Evolutionary conservation across 192 early-diverging fungal species (phyloP).

Genomic region (Dimargaris xerosporica): DNA sequence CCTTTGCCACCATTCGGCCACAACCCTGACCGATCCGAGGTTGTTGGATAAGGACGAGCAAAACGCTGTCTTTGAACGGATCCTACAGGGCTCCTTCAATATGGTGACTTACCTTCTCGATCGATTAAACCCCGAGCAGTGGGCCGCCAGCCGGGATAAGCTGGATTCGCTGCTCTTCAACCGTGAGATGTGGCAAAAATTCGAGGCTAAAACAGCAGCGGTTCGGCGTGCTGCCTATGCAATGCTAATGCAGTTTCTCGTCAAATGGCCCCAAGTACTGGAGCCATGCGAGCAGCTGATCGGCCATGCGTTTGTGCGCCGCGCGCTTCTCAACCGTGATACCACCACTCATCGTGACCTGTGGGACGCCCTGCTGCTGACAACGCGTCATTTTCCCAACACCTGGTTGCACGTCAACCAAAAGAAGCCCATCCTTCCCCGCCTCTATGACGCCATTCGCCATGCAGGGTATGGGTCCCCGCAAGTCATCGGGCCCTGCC

Average conservation of each 20-base stretch:
- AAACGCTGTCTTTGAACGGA: not conserved
- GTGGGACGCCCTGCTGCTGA: conserved; percentile 74
- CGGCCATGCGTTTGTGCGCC: conserved; percentile 37
- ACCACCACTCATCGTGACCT: conserved; percentile 52
- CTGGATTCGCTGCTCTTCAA: conserved; percentile 19
- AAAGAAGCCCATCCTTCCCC: conserved; percentile 41
- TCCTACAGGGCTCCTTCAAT: not conserved
- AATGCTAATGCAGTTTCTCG: conserved; percentile 18
- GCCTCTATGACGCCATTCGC: conserved; percentile 55
- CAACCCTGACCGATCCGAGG: not conserved
- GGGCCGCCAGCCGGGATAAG: conserved; percentile 10
- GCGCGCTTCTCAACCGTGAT: conserved; percentile 62
- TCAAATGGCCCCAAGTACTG: conserved; percentile 27
- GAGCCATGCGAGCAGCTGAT: conserved; percentile 28
- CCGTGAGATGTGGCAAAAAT: conserved; percentile 12
- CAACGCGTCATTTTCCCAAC: conserved; percentile 52
- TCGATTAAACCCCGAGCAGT: not conserved
- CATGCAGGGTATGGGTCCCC: conserved; percentile 47
- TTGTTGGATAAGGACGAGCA: not conserved
- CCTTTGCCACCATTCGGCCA: not conserved
- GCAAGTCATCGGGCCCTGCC: conserved; percentile 51
- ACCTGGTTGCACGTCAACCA: conserved; percentile 36
- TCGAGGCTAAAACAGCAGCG: conserved; percentile 16
- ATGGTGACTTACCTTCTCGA: not conserved
- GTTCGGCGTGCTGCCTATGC: conserved; percentile 24